These are phyloP conservation scores for Meyerozyma athensensis DNA, from an alignment of 1,139 yeast species.

Conservation along the genomic window DNA sequence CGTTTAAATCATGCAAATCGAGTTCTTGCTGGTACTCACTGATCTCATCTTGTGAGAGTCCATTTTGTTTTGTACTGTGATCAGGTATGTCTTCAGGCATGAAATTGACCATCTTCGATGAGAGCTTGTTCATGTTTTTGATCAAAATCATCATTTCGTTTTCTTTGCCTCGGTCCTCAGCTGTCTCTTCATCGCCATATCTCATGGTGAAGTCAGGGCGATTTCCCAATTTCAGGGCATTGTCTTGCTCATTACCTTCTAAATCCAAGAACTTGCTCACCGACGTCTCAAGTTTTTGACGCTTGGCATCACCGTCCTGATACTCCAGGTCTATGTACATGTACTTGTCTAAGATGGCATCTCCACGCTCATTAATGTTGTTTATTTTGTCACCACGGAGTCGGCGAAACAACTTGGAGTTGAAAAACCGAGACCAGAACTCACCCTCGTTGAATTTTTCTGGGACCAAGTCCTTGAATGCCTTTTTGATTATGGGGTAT, in stretches of 20 bases:
- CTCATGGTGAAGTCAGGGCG: slow-evolving; percentile 89
- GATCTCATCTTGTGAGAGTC: slow-evolving; percentile 24
- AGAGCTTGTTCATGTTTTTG: slow-evolving; percentile 83
- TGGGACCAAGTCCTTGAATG: slow-evolving; percentile 89
- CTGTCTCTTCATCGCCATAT: slow-evolving; percentile 55
- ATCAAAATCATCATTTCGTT: slow-evolving; percentile 69
- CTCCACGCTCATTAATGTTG: slow-evolving; percentile 73
- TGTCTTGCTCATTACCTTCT: slow-evolving; percentile 76
- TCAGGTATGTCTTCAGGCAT: slow-evolving; percentile 33
- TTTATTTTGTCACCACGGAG: slow-evolving; percentile 82
- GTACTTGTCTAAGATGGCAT: slow-evolving; percentile 79
- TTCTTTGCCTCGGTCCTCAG: slow-evolving; percentile 44
- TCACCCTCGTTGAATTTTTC: slow-evolving; percentile 75
- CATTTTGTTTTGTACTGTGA: slow-evolving; percentile 10
- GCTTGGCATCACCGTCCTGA: slow-evolving; percentile 40
- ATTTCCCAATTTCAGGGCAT: slow-evolving; percentile 72
- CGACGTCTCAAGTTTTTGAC: slow-evolving; percentile 11
- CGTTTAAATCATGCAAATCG: slow-evolving; percentile 59
- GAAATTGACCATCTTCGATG: slow-evolving; percentile 73
- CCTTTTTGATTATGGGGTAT: slow-evolving; percentile 87
- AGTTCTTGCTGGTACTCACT: slow-evolving; percentile 47
- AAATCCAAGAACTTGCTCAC: slow-evolving; percentile 67
- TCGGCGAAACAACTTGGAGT: slow-evolving; percentile 80
- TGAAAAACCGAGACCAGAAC: slow-evolving; percentile 96
- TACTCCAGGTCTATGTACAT: slow-evolving; percentile 51